Evolutionary conservation across 148 eudicot species (phyloP).

Genomic region (Silene latifolia): DNA sequence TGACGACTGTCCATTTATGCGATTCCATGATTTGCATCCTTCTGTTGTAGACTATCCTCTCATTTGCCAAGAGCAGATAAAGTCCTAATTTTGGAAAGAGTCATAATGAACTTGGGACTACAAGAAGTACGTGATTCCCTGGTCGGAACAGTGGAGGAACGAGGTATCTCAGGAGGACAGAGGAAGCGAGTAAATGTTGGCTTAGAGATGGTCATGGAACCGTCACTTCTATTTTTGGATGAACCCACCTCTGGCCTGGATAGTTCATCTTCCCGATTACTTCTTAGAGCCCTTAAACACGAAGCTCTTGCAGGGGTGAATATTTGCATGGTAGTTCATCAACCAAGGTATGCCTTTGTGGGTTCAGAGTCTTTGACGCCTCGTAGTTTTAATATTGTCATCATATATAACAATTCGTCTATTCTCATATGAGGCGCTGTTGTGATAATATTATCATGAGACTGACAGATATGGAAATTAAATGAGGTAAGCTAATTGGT

Average conservation of each 20-base stretch:
- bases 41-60: slow-evolving; percentile 33
- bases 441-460: background rate
- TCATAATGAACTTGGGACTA: slow-evolving; percentile 42
- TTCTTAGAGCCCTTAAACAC: slow-evolving; percentile 43
- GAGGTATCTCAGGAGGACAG: slow-evolving; percentile 56
- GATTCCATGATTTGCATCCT: slow-evolving; percentile 12
- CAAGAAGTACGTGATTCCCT: slow-evolving; percentile 43
- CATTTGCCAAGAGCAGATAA: slow-evolving; percentile 33
- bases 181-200: slow-evolving; percentile 52
- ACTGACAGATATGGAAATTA: background rate
- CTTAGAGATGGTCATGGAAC: slow-evolving; percentile 51
- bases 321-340: slow-evolving; percentile 53
- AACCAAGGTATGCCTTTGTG: slow-evolving; percentile 37
- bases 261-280: slow-evolving; percentile 45
- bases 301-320: slow-evolving; percentile 50
- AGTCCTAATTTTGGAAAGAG: slow-evolving; percentile 43
- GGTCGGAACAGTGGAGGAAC: slow-evolving; percentile 49
- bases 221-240: slow-evolving; percentile 48
- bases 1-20: slow-evolving; percentile 13
- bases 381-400: background rate
- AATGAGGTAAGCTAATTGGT: background rate
- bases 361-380: background rate
- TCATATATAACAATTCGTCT: background rate
- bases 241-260: slow-evolving; percentile 55
- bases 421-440: background rate